Evolutionary conservation across 441 rosid species (phyloP).

Genomic region (Codiaeum variegatum): DNA sequence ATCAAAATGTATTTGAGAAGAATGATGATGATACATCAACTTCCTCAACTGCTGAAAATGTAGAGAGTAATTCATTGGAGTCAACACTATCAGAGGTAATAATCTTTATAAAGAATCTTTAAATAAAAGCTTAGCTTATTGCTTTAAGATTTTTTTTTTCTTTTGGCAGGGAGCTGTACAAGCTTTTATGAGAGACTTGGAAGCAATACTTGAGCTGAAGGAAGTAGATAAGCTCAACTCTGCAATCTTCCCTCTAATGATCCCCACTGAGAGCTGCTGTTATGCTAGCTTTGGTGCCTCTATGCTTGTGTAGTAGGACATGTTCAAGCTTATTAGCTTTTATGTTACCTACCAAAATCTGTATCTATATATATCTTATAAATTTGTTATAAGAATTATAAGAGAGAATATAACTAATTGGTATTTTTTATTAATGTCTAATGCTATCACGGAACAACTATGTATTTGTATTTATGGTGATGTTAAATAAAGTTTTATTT

Average conservation of each 20-base stretch:
- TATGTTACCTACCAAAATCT: no score
- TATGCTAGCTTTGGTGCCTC: background rate
- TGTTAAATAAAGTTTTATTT: background rate
- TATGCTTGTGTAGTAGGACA: background rate
- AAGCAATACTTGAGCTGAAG: background rate
- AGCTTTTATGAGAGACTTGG: background rate
- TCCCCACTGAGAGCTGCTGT: background rate
- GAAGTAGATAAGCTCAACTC: background rate
- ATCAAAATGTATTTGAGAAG: background rate
- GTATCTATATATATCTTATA: background rate
- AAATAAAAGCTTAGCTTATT: background rate
- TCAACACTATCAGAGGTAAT: background rate
- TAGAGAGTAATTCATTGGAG: background rate
- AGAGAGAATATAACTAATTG: background rate
- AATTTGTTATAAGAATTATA: background rate
- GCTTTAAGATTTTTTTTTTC: background rate
- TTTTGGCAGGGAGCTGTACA: background rate
- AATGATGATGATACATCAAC: background rate
- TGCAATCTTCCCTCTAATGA: background rate
- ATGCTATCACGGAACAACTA: background rate
- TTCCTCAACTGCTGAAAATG: background rate
- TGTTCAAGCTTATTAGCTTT: no score
- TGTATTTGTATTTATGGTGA: no score
- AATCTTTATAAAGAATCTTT: background rate
- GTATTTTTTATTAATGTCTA: background rate